Conservation (phyloP, 2,329 filamentous ascomycete species). For the Cercospora berteroae region DNA sequence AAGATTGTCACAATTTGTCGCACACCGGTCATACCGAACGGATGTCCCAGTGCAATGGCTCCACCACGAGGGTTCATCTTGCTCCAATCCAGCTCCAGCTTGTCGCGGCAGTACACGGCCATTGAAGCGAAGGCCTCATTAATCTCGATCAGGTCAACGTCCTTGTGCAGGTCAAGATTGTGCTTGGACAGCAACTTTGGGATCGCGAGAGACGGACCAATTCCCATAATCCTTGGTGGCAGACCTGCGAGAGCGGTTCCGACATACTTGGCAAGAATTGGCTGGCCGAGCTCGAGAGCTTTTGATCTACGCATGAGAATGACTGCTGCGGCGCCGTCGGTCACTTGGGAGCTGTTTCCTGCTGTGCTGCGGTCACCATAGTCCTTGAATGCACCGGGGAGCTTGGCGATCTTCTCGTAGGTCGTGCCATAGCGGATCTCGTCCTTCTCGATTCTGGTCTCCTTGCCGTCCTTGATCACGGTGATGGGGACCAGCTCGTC, state of each 20-base stretch:
- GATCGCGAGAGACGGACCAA: slow-evolving; percentile 81
- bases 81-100: slow-evolving; percentile 65
- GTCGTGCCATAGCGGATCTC: slow-evolving; percentile 64
- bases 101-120: slow-evolving; percentile 67
- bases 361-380: slow-evolving; percentile 72
- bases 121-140: slow-evolving; percentile 74
- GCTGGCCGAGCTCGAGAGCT: slow-evolving; percentile 64
- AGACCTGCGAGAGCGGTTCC: slow-evolving; percentile 57
- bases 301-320: slow-evolving; percentile 80
- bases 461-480: slow-evolving; percentile 46
- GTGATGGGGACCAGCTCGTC: slow-evolving; percentile 75
- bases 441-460: slow-evolving; percentile 68
- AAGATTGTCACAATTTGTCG: slow-evolving; percentile 75
- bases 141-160: slow-evolving; percentile 85
- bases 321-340: slow-evolving; percentile 80
- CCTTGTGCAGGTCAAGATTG: slow-evolving; percentile 41
- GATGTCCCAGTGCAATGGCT: slow-evolving; percentile 81
- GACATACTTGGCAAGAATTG: slow-evolving; percentile 79
- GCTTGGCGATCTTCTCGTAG: slow-evolving; percentile 64
- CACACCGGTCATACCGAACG: slow-evolving; percentile 81
- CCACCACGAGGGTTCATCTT: slow-evolving; percentile 88
- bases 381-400: slow-evolving; percentile 79
- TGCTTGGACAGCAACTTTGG: slow-evolving; percentile 65
- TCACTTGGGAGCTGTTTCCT: slow-evolving; percentile 80
- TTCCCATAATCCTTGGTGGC: slow-evolving; percentile 85